Evolutionary conservation across 305 asterid genomes (phyloP), one percentile per base, ranked within the genome.

Genomic region (Fraxinus dipetala): DNA sequence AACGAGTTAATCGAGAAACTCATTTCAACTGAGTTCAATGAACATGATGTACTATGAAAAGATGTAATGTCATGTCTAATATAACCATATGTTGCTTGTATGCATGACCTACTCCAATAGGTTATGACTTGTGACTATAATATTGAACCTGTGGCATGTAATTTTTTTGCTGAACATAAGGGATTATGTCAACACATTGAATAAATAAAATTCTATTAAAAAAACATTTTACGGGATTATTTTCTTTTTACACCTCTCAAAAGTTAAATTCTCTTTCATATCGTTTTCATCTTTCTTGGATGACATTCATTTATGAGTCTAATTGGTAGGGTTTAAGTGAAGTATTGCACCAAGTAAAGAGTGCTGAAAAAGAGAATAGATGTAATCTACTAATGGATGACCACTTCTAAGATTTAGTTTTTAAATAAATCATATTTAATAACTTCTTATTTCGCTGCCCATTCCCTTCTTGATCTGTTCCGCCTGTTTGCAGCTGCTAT

Each of bases 401-500:
- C 36, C 20, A 30, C 22, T 69, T 14, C n/a, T 13, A 28, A 18
- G 43, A 51, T 31, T 26, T 77, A 43, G 5, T 51, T 26, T 77
- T 28, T 48, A 10, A 32, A 31, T 30, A 48, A 54, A 7, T 34
- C n/a, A 34, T 28, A 77, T 77, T 77, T 34, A 48, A 34, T 51
- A 51, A 36, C 67, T 48, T 77, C 70, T 48, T 51, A 48, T 28
- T 16, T 31, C 40, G 10, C 36, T n/a, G 70, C 54, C 18, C 32
- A 13, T 28, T 40, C 65, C 65, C 63, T 43, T 34, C 22, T 63
- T 78, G 78, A 74, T 56, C 36, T 81, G 24, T 80, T 54, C 63
- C 30, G 11, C 79, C 56, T 86, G 73, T 78, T 77, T 85, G 83
- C 90, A 90, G 96, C 92, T 85, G 70, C 88, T 80, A 89, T 96